Evolutionary conservation across 2,329 filamentous ascomycete species (phyloP).

Genomic region (Cytospora piceae): DNA sequence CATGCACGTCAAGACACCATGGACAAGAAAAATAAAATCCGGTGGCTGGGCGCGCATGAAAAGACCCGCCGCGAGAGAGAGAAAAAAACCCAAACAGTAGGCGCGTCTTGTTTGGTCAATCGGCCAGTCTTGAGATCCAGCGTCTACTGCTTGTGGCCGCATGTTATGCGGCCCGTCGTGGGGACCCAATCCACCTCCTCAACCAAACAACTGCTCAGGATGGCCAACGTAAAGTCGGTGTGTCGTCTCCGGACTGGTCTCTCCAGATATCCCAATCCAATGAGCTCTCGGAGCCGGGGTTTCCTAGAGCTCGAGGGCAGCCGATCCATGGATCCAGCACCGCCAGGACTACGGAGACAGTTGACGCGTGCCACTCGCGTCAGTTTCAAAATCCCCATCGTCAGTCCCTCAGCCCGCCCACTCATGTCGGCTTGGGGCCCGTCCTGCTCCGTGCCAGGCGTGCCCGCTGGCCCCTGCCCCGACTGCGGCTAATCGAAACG

Average conservation of each 20-base stretch:
- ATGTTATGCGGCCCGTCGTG: slow-evolving; percentile 30
- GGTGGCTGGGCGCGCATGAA: slow-evolving; percentile 31
- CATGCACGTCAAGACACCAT: slow-evolving; percentile 9
- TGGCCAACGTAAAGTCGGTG: slow-evolving; percentile 32
- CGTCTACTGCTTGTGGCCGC: slow-evolving; percentile 28
- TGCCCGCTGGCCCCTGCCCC: slow-evolving; percentile 1
- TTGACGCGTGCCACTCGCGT: slow-evolving; percentile 29
- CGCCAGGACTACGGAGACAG: slow-evolving; percentile 16
- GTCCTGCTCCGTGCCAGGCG: not conserved
- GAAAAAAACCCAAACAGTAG: slow-evolving; percentile 11
- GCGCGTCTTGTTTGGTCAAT: slow-evolving; percentile 29
- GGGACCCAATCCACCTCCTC: slow-evolving; percentile 29
- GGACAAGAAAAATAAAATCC: slow-evolving; percentile 19
- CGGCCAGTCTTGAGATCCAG: slow-evolving; percentile 19
- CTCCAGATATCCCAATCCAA: slow-evolving; percentile 22
- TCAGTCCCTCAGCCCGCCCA: slow-evolving; percentile 8
- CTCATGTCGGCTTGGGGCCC: not conserved
- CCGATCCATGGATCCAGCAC: slow-evolving; percentile 22
- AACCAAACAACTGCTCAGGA: slow-evolving; percentile 24
- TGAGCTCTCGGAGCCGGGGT: slow-evolving; percentile 20
- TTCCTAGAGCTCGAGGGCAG: slow-evolving; percentile 10
- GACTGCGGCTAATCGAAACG: slow-evolving; percentile 4
- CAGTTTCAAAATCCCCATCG: slow-evolving; percentile 18
- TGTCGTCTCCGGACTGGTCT: slow-evolving; percentile 21
- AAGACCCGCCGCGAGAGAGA: slow-evolving; percentile 26